A percentile compares a stretch with the other conserved stretches of the same genome.
These are phyloP conservation scores for Debaryomyces sp. DNA, from an alignment of 1,139 yeast species.

Conservation along the genomic window DNA sequence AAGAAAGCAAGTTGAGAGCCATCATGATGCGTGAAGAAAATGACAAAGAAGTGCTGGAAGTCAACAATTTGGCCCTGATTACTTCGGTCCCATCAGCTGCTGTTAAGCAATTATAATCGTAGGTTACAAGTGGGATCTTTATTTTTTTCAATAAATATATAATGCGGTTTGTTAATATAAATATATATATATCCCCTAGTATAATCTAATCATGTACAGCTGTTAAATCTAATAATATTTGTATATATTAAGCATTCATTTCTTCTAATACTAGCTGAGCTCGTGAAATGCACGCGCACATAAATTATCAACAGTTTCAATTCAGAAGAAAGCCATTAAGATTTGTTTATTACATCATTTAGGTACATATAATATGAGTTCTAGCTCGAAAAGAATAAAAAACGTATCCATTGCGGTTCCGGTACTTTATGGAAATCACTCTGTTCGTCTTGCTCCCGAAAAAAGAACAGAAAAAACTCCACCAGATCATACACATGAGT, in stretches of 20 bases:
- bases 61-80: slow-evolving; percentile 21
- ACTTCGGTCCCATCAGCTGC: slow-evolving; percentile 25
- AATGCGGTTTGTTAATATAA: not conserved
- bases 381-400: slow-evolving; percentile 42
- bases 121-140: not conserved
- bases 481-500: slow-evolving; percentile 87
- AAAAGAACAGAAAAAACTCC: slow-evolving; percentile 73
- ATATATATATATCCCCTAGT: not conserved
- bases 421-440: slow-evolving; percentile 83
- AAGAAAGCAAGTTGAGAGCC: slow-evolving; percentile 37
- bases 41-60: slow-evolving; percentile 11
- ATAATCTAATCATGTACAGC: not conserved
- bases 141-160: not conserved
- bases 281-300: not conserved
- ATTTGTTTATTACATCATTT: not conserved
- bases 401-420: slow-evolving; percentile 85
- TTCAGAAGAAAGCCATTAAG: not conserved
- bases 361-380: slow-evolving; percentile 18
- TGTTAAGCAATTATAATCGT: slow-evolving; percentile 16
- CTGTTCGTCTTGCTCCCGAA: slow-evolving; percentile 68
- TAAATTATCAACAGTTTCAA: not conserved
- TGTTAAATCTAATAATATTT: not conserved
- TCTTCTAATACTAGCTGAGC: not conserved
- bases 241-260: not conserved
- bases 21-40: slow-evolving; percentile 3